Evolutionary conservation across 2,329 filamentous ascomycete genomes (phyloP).

Genomic region (Colletotrichum musicola): DNA sequence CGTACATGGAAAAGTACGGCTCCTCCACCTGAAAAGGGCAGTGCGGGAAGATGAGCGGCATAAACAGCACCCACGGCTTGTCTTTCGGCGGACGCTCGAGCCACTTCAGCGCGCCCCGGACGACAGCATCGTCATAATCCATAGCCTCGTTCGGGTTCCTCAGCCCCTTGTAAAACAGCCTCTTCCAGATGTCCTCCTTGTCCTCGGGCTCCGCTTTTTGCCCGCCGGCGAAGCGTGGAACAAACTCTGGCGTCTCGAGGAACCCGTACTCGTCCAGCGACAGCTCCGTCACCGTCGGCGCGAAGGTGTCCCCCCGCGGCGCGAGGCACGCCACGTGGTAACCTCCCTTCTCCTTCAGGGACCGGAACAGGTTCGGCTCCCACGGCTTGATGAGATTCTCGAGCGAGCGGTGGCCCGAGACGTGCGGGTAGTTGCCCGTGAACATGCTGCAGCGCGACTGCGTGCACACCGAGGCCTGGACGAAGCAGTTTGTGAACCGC

Average conservation of each 20-base stretch:
- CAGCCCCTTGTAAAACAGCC: constrained; percentile 57
- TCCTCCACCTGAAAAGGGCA: constrained; percentile 62
- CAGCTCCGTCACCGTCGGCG: constrained; percentile 57
- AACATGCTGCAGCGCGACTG: constrained; percentile 62
- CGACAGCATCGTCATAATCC: constrained; percentile 60
- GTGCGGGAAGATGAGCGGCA: constrained; percentile 59
- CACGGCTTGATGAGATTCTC: constrained; percentile 62
- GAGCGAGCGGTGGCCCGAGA: constrained; percentile 58
- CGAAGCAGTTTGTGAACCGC: constrained; percentile 59
- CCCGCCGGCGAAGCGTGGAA: constrained; percentile 47
- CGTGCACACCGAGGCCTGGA: constrained; percentile 60
- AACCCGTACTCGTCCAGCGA: constrained; percentile 60
- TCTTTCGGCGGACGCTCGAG: constrained; percentile 55
- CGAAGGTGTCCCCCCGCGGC: constrained; percentile 57
- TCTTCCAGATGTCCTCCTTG: constrained; percentile 51
- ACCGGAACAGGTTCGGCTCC: constrained; percentile 61
- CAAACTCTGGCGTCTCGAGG: constrained; percentile 52
- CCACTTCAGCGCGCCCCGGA: constrained; percentile 57
- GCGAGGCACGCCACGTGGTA: constrained; percentile 62
- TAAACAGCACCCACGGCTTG: constrained; percentile 57
- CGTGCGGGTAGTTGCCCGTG: constrained; percentile 60
- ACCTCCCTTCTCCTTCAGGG: constrained; percentile 54
- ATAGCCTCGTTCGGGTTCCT: constrained; percentile 51
- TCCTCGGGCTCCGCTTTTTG: constrained; percentile 29
- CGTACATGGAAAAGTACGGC: constrained; percentile 61